phyloP scores from a whole-genome alignment of 2,329 filamentous ascomycete species.

The Cadophora luteo-olivacea region DNA sequence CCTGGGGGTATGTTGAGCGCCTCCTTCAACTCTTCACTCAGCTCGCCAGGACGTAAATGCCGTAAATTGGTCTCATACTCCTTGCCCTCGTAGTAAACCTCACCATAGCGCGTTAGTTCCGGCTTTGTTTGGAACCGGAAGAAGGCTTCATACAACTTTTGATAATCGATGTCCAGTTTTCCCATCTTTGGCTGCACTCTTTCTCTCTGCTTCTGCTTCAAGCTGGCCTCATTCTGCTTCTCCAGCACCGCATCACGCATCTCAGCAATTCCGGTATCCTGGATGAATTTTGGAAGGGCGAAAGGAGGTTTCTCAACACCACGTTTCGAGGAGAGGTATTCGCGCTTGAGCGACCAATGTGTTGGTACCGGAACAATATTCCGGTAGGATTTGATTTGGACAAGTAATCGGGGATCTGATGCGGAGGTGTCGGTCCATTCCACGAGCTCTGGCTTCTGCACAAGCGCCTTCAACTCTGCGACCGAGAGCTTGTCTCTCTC shows the following conservation, averaged over 20 bases:
- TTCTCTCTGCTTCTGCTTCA: conserved; percentile 96
- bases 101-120: conserved; percentile 89
- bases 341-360: conserved; percentile 95
- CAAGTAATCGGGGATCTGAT: conserved; percentile 84
- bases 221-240: conserved; percentile 88
- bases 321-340: conserved; percentile 95
- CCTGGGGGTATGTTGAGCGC: conserved; percentile 93
- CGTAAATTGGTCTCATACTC: conserved; percentile 95
- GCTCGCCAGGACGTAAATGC: conserved; percentile 86
- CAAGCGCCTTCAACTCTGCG: conserved; percentile 91
- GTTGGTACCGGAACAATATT: conserved; percentile 94
- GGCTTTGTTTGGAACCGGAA: conserved; percentile 98
- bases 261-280: conserved; percentile 95
- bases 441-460: conserved; percentile 89
- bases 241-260: conserved; percentile 97
- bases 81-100: conserved; percentile 99
- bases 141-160: conserved; percentile 97
- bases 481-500: conserved; percentile 90
- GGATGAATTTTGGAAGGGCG: conserved; percentile 92
- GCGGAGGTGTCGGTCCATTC: conserved; percentile 98
- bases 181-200: conserved; percentile 95
- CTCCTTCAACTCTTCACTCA: conserved; percentile 89
- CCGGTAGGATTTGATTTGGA: conserved; percentile 92
- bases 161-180: conserved; percentile 97
- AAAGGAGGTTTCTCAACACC: conserved; percentile 97